These are phyloP conservation scores for Entomortierella parvispora DNA, from an alignment of 192 early-diverging fungal genomes.

Conservation along the genomic window DNA sequence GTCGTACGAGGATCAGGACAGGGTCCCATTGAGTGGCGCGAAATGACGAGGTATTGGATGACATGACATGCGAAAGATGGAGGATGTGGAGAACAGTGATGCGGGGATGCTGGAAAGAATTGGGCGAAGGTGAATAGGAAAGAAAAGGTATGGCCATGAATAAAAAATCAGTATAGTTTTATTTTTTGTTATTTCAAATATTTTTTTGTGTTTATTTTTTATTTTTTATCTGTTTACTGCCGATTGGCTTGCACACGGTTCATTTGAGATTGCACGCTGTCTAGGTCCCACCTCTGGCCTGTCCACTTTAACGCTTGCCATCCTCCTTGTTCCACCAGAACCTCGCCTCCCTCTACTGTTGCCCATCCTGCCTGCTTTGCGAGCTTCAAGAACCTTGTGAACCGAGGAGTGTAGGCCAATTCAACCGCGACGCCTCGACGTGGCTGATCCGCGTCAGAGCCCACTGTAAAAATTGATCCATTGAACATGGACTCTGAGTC, in stretches of 20 bases:
- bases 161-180: too few relatives aligned
- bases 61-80: conserved; percentile 14
- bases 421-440: conserved; percentile 84
- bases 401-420: conserved; percentile 92
- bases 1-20: conserved; percentile 44
- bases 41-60: conserved; percentile 25
- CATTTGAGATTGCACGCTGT: conserved; percentile 32
- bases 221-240: conserved; percentile 8
- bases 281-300: conserved; percentile 55
- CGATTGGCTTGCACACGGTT: conserved; percentile 25
- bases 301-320: conserved; percentile 94
- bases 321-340: conserved; percentile 92
- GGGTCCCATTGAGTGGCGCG: conserved; percentile 52
- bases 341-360: conserved; percentile 84
- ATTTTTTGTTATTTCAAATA: too few relatives aligned
- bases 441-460: conserved; percentile 43
- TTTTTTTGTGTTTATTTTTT: too few relatives aligned
- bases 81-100: too few relatives aligned
- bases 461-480: conserved; percentile 35
- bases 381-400: conserved; percentile 81
- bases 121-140: too few relatives aligned
- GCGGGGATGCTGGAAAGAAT: too few relatives aligned
- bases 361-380: conserved; percentile 68
- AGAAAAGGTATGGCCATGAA: too few relatives aligned
- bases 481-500: conserved; percentile 67